These are phyloP conservation scores for Globisporangium carolinianum DNA, from an alignment of 352 stramenopile genomes.

Conservation along the genomic window DNA sequence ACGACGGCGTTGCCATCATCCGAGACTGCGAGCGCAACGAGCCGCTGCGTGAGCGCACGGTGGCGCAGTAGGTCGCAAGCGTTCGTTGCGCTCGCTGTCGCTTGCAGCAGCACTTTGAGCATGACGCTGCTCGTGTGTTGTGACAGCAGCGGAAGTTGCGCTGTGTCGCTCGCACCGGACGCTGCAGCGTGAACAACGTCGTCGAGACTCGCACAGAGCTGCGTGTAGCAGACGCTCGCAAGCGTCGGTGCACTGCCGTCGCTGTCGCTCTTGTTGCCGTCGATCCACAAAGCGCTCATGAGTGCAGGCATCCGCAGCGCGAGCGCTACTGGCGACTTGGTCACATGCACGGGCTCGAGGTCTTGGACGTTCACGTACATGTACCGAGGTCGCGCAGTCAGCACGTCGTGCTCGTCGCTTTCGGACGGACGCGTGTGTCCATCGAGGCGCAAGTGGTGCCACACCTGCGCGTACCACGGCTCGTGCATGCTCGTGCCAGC, in stretches of 20 bases:
- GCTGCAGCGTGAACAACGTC: too few relatives aligned
- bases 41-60: not conserved
- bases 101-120: conserved; percentile 9
- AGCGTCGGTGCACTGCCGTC: not conserved
- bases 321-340: not conserved
- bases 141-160: not conserved
- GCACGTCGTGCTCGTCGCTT: not conserved
- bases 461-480: conserved; percentile 1
- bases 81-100: not conserved
- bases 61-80: not conserved
- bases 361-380: conserved; percentile 10
- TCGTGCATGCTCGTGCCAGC: not conserved
- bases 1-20: conserved; percentile 21
- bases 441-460: not conserved
- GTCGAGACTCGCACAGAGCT: not conserved
- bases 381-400: conserved; percentile 1
- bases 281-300: not conserved
- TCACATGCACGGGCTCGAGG: conserved; percentile 6
- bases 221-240: not conserved
- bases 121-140: conserved; percentile 1
- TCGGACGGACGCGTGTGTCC: not conserved
- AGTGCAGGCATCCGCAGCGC: not conserved
- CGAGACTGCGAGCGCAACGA: conserved; percentile 7
- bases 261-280: not conserved
- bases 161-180: too few relatives aligned